phyloP scores from a whole-genome alignment of 495 filamentous ascomycete species.

The Aspergillus cristatus region DNA sequence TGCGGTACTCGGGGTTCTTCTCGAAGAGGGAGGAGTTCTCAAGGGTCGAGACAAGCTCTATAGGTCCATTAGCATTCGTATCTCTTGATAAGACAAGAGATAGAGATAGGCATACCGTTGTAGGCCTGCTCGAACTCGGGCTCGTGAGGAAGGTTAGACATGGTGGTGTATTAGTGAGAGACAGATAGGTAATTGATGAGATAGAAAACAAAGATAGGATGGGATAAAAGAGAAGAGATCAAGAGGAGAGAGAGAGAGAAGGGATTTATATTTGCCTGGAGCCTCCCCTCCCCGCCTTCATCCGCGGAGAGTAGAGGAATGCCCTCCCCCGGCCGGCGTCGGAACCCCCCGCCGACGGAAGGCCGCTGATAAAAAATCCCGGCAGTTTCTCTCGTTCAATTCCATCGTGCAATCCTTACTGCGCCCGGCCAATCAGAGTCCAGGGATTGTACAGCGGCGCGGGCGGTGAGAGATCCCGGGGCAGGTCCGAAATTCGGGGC shows the following conservation, averaged over 20 bases:
- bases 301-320: no score
- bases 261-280: neutral
- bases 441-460: no score
- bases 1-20: constrained; percentile 88
- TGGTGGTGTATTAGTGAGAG: constrained; percentile 27
- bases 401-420: no score
- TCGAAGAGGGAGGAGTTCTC: constrained; percentile 90
- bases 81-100: neutral
- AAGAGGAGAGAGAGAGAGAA: constrained; percentile 1
- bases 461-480: no score
- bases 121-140: constrained; percentile 99
- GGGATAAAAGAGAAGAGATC: neutral
- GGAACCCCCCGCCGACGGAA: no score
- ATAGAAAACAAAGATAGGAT: no score
- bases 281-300: no score
- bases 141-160: constrained; percentile 81
- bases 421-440: no score
- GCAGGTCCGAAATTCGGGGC: no score
- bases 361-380: no score
- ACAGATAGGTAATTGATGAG: neutral
- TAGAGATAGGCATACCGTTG: constrained; percentile 55
- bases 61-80: neutral
- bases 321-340: no score
- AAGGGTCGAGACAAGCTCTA: constrained; percentile 90
- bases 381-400: no score